Evolutionary conservation across 2,329 filamentous ascomycete species (phyloP), one percentile per base, ranked within the genome.

Genomic region (Chaetomium strumarium): DNA sequence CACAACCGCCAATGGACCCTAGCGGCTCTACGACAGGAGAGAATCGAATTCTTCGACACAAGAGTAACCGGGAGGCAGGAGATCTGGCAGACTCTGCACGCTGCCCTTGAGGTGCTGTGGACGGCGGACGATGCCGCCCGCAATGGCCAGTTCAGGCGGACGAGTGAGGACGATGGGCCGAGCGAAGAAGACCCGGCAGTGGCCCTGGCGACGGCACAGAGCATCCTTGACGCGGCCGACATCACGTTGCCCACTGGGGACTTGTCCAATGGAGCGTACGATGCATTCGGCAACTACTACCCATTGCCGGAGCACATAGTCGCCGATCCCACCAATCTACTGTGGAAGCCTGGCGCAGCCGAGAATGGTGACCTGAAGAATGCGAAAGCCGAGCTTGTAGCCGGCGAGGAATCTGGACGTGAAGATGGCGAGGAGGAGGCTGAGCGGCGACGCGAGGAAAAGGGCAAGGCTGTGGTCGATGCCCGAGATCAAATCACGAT

Each of bases 31-130:
- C 80, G 83, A 53, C 76, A 76, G 31, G 88, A 96, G 70, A 80
- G 92, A 45, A 72, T 72, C 45, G 90, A 90, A 56, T 96, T 95
- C 75, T 97, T 95, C 69, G 90, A 96, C 56, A 96, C 91, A 1
- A 76, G 90, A 43, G 88, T 95, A 14, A 87, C 86, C 0, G 90
- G 90, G 2, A 78, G 82, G 4, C 64, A 77, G 5, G 88, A 96
- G 68, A 79, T 93, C 24, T 97, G 92, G 92, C 81, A 81, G 60
- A 85, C 88, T 0, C 68, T 96, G 13, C 78, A 78, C 42, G 73
- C 82, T 1, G 86, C 84, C 0, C 75, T 90, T 16, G 79, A 86
- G 55, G 72, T 88, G 7, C 67, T 96, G 56, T 85, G 85, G 72
- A 75, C 76, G 11, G 73, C 77, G 0, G 76, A 80, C 20, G 56